Evolutionary conservation across 805 yeast species (phyloP), one percentile per base, ranked within the genome.

Genomic region (Wickerhamiella musiphila): DNA sequence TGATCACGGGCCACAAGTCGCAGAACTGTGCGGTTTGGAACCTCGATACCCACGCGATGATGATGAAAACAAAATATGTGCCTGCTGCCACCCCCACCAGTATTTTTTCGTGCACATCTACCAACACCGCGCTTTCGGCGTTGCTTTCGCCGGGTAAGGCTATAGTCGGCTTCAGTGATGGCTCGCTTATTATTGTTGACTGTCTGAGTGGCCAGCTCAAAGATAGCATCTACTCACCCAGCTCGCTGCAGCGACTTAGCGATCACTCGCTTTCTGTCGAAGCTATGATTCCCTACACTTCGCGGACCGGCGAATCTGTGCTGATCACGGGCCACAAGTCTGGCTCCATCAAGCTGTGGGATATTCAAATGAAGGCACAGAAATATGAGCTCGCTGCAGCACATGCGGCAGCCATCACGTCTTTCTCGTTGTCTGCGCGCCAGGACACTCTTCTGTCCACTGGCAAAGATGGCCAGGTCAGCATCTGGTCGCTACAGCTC

Each of bases 401-500:
- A 11, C 48, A 46, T 36, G 31, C 37, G 12, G 35, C 37, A 18
- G 41, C 35, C 18, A 29, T 46, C 32, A 36, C 44, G 6, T 29
- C 23, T 28, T 35, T 34, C 23, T 36, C 26, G 19, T 14, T 21
- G 16, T 27, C 21, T 12, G 23, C 23, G 14, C 26, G 13, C 24
- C 22, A 9, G 6, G 22, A 24, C 13, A 17, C 26, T 17, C 24
- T 44, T 17, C 25, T 46, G 9, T 33, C 45, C 12, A 41, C 49
- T 9, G 37, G 47, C 33, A 32, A 40, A 10, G 49, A 47, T 26
- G 52, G 52, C 31, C 37, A 41, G n/a, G 47, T 42, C 4, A 38
- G 42, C 11, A 17, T 46, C n/a, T 46, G 50, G 50, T 23, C 44
- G 6, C 27, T 43, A 10, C 47, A 44, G 25, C 31, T 36, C 8